Base-by-base conservation (phyloP, 2,329 filamentous ascomycete species). In the Fonsecaea multimorphosa region DNA sequence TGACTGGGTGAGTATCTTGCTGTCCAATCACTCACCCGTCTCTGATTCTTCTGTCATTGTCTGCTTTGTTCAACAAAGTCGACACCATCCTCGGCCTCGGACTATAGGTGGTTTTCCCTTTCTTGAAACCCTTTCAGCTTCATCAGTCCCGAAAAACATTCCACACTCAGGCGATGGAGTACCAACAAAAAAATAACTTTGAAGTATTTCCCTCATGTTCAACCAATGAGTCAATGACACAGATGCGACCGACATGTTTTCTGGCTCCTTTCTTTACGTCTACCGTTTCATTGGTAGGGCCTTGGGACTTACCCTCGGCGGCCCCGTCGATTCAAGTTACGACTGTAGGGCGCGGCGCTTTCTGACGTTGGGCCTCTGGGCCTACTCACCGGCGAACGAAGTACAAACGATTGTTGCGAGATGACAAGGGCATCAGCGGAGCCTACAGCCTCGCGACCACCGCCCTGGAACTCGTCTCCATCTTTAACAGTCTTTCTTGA, bases 401-500 rank as follows among this genome's bases (percentile, higher is more conserved):
- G 53, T 44, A 63, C 38, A 63, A 57, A 58, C 53, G 56, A 56
- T 27, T 49, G 16, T 31, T 55, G 14, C 34, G 49, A 49, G 49
- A 55, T 59, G 49, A 49, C 22, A 55, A 36, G 54, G 9, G 32
- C 24, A 34, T 46, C 31, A 44, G 40, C n/a, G 31, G 55, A 36
- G 14, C 55, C n/a, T 58, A 34, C 46, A 58, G 54, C 61, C 61
- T 63, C 16, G 61, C 61, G 2, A 31, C 61, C 46, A 31, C 54
- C 4, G 31, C 31, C 3, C 24, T 58, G 2, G 61, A 40, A 6
- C 61, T 38, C 27, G 29, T 57, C 27, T 29, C 53, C 19, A 63
- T 51, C 38, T 38, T 51, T 34, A 57, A 38, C 8, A 63, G 60
- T 32, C 38, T 57, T 19, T 53, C 53, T 29, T 54, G 19, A 16